Conservation (phyloP, 257 asterid genomes). For the Rauvolfia tetraphylla region DNA sequence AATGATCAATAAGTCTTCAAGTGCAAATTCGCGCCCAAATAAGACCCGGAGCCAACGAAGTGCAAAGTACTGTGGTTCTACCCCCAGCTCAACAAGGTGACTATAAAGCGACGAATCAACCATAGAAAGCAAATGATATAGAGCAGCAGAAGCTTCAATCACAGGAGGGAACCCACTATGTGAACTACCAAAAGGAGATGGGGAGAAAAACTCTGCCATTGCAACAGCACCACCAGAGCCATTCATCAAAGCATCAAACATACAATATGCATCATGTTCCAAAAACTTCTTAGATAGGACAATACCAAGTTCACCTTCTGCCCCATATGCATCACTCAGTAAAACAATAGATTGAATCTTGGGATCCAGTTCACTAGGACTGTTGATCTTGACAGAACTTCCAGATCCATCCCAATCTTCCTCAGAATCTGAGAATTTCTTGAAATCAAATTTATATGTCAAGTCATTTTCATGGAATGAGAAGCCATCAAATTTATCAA, state of each 20-base stretch:
- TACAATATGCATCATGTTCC: slow-evolving; percentile 91
- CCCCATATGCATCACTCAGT: slow-evolving; percentile 84
- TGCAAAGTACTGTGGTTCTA: slow-evolving; percentile 88
- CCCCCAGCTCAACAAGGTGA: slow-evolving; percentile 88
- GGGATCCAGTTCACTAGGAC: slow-evolving; percentile 60
- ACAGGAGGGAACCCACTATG: slow-evolving; percentile 69
- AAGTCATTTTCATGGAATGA: slow-evolving; percentile 68
- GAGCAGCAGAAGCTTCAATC: slow-evolving; percentile 74
- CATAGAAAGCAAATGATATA: slow-evolving; percentile 73
- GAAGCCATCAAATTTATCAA: slow-evolving; percentile 77
- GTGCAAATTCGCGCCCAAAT: slow-evolving; percentile 88
- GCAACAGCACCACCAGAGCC: slow-evolving; percentile 79
- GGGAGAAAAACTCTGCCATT: slow-evolving; percentile 79
- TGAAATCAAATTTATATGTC: slow-evolving; percentile 70
- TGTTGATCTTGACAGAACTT: slow-evolving; percentile 33
- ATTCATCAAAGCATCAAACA: slow-evolving; percentile 82
- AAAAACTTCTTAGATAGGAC: slow-evolving; percentile 77
- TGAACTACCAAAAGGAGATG: slow-evolving; percentile 42
- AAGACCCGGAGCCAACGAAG: slow-evolving; percentile 86
- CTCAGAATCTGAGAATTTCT: slow-evolving; percentile 57
- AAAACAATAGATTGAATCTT: slow-evolving; percentile 56
- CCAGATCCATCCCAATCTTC: slow-evolving; percentile 37
- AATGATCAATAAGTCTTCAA: slow-evolving; percentile 63
- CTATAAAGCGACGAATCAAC: slow-evolving; percentile 80
- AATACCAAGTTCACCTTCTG: slow-evolving; percentile 90